Conservation (phyloP, 148 eudicot species). For the Salicornia ramosissima region DNA sequence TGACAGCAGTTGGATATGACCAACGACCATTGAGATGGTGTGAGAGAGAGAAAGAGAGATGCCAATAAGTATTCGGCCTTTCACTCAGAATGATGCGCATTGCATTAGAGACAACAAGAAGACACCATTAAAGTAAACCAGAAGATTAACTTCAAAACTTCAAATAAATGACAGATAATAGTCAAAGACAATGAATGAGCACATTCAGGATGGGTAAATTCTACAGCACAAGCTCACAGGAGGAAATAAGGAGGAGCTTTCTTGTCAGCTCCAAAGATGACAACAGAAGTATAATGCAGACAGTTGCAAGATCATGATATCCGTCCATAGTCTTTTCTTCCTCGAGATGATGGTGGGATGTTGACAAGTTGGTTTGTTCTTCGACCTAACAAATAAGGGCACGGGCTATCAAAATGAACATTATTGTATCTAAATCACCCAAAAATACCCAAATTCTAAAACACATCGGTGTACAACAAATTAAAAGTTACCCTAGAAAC, state of each 20-base stretch:
- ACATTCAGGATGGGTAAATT: slow-evolving; percentile 13
- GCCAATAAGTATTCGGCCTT: slow-evolving; percentile 14
- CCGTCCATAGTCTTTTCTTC: slow-evolving; percentile 73
- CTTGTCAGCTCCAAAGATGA: slow-evolving; percentile 13
- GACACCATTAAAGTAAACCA: slow-evolving; percentile 24
- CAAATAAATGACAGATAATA: slow-evolving; percentile 9
- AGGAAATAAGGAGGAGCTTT: slow-evolving; percentile 1
- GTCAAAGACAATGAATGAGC: slow-evolving; percentile 28
- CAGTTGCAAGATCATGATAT: slow-evolving; percentile 38
- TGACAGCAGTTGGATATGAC: not conserved
- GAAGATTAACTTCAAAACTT: slow-evolving; percentile 26
- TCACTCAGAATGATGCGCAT: slow-evolving; percentile 21
- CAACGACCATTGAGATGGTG: not conserved
- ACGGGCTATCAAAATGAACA: not conserved
- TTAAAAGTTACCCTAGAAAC: too few species aligned
- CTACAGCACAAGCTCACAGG: slow-evolving; percentile 25
- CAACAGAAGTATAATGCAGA: slow-evolving; percentile 1
- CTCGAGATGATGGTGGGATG: slow-evolving; percentile 64
- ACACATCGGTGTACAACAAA: too few species aligned
- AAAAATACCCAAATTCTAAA: too few species aligned
- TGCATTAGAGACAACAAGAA: slow-evolving; percentile 8
- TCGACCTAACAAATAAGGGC: slow-evolving; percentile 50
- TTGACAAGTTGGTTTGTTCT: slow-evolving; percentile 51
- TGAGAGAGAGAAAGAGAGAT: slow-evolving; percentile 1
- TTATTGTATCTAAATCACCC: not conserved